Percentiles rank a stretch among this genome's conserved stretches.
Evolutionary conservation across 140 eudicot species (phyloP).

Genomic region (Erigeron philadelphicus): DNA sequence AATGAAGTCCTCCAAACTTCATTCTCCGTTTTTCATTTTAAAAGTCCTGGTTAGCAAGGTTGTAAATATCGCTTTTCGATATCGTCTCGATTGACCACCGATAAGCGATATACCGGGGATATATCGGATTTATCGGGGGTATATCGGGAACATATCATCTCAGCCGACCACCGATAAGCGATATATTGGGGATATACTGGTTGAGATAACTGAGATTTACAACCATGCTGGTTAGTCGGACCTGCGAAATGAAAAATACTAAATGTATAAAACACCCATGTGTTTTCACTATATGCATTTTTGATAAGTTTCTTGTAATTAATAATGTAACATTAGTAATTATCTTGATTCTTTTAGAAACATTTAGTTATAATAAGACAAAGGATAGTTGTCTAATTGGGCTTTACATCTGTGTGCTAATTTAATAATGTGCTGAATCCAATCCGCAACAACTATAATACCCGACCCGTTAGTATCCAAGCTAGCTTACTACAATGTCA

Average conservation of each 20-base stretch:
- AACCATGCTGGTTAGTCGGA: neutral
- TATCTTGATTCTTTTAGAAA: slow-evolving; percentile 1
- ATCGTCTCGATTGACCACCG: too few species aligned
- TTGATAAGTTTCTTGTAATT: slow-evolving; percentile 22
- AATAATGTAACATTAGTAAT: slow-evolving; percentile 9
- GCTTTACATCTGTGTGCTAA: slow-evolving; percentile 1
- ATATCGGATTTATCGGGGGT: too few species aligned
- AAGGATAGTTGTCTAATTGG: slow-evolving; percentile 8
- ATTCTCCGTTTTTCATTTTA: neutral
- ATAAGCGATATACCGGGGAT: too few species aligned
- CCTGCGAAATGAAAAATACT: slow-evolving; percentile 16
- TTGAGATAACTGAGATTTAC: too few species aligned
- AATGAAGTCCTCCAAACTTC: slow-evolving; percentile 8
- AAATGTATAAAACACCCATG: too few species aligned
- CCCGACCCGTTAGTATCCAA: neutral
- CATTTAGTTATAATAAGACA: slow-evolving; percentile 5
- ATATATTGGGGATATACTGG: too few species aligned
- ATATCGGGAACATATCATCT: too few species aligned
- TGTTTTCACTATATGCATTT: neutral
- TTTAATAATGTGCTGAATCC: neutral
- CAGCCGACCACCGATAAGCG: too few species aligned
- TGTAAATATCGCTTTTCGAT: too few species aligned
- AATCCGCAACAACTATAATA: too few species aligned
- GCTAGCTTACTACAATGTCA: too few species aligned
- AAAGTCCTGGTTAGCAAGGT: neutral